Evolutionary conservation across 345 rosid species (phyloP).

Genomic region (Dipteronia sinensis): DNA sequence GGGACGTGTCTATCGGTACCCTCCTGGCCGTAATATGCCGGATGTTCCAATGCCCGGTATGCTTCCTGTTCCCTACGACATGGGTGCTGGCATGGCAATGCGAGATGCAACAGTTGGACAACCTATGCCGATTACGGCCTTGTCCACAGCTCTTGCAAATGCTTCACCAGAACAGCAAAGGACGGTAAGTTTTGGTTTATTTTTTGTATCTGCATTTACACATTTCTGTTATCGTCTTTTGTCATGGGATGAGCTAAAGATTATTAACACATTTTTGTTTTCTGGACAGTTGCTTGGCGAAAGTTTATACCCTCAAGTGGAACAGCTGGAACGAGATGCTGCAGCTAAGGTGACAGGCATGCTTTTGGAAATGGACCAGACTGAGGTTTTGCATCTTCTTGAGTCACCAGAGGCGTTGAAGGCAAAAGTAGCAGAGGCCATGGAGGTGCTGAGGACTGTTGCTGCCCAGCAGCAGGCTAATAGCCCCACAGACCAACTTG

Average conservation of each 20-base stretch:
- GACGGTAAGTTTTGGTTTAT: conserved; percentile 39
- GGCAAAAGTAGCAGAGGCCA: conserved; percentile 71
- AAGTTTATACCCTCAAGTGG: conserved; percentile 69
- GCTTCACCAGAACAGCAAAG: conserved; percentile 76
- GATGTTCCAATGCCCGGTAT: conserved; percentile 58
- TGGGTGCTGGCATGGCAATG: conserved; percentile 57
- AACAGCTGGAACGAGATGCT: conserved; percentile 64
- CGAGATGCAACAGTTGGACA: conserved; percentile 53
- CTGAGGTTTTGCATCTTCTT: conserved; percentile 75
- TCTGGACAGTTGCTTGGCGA: conserved; percentile 70
- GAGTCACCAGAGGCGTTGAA: conserved; percentile 71
- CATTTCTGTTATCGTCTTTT: no score
- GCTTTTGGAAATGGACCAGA: conserved; percentile 91
- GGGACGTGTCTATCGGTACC: conserved; percentile 67
- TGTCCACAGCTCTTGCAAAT: conserved; percentile 74
- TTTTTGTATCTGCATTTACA: neutral
- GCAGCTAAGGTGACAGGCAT: conserved; percentile 82
- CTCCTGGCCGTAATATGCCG: conserved; percentile 62
- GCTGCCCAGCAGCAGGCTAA: conserved; percentile 50
- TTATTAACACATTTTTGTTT: neutral
- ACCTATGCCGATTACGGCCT: conserved; percentile 55
- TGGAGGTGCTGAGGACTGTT: conserved; percentile 68
- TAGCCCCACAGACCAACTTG: conserved; percentile 53
- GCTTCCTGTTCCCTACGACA: conserved; percentile 61
- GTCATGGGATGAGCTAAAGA: neutral